Percentiles rank a stretch among this genome's conserved stretches.
Evolutionary conservation across 139 green algal species (phyloP).

Genomic region (Picochlorum sp.): DNA sequence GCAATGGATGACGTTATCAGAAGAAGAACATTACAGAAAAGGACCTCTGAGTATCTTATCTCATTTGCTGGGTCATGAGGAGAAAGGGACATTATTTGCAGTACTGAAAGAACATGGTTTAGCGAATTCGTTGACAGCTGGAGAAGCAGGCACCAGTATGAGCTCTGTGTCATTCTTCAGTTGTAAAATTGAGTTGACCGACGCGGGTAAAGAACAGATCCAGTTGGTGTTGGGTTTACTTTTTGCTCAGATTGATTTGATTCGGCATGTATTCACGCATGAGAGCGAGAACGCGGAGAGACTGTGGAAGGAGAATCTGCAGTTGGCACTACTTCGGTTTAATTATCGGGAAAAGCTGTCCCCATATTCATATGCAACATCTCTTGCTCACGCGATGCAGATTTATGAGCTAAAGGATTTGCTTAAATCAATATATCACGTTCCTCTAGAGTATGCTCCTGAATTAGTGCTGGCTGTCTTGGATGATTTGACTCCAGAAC

Average conservation of each 20-base stretch:
- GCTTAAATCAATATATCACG: constrained; percentile 51
- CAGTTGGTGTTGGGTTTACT: constrained; percentile 41
- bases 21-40: constrained; percentile 40
- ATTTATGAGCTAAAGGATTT: constrained; percentile 40
- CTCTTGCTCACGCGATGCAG: constrained; percentile 56
- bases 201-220: constrained; percentile 44
- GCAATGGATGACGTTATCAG: constrained; percentile 49
- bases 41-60: constrained; percentile 59
- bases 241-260: constrained; percentile 50
- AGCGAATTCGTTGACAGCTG: constrained; percentile 53
- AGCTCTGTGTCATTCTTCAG: constrained; percentile 12
- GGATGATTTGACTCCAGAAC: constrained; percentile 43
- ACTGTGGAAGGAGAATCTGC: constrained; percentile 32
- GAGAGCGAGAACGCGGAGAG: constrained; percentile 26
- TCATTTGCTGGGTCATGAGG: constrained; percentile 83
- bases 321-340: constrained; percentile 56
- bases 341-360: constrained; percentile 68
- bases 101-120: constrained; percentile 66
- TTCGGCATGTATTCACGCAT: constrained; percentile 12
- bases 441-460: constrained; percentile 51
- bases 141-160: constrained; percentile 43
- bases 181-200: constrained; percentile 45
- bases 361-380: constrained; percentile 52
- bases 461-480: constrained; percentile 51
- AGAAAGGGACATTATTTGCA: constrained; percentile 71